Conservation (phyloP, 345 rosid species). For the Hypericum androsaemum region DNA sequence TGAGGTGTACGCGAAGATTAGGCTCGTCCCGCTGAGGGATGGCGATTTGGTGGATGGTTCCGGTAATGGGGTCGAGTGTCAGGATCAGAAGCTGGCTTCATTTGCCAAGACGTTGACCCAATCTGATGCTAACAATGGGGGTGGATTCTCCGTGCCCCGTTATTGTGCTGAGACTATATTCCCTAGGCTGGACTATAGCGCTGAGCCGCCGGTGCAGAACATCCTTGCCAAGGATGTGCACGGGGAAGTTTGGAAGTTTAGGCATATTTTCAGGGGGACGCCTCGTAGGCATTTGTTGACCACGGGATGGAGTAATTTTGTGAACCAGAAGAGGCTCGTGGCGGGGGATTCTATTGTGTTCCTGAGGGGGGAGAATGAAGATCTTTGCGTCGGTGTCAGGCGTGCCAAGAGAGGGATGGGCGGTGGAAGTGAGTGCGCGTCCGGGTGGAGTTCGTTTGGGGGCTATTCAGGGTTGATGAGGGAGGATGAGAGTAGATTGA, state of each 20-base stretch:
- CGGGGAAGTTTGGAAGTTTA: slow-evolving; percentile 22
- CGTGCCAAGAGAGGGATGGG: slow-evolving; percentile 13
- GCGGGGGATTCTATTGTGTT: slow-evolving; percentile 26
- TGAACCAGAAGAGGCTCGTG: slow-evolving; percentile 20
- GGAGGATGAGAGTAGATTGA: slow-evolving; percentile 14
- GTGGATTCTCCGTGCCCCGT: no score
- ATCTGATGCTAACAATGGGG: no score
- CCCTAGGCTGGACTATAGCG: slow-evolving; percentile 17
- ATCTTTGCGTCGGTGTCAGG: slow-evolving; percentile 19
- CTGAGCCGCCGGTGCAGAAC: slow-evolving; percentile 10
- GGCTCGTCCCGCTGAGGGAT: no score
- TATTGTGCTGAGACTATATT: slow-evolving; percentile 3
- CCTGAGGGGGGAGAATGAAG: slow-evolving; percentile 19
- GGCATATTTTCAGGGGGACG: slow-evolving; percentile 26
- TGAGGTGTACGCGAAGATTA: no score
- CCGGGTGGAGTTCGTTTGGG: slow-evolving; percentile 14
- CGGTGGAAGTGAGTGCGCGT: slow-evolving; percentile 7
- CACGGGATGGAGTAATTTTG: slow-evolving; percentile 24
- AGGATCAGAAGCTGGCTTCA: no score
- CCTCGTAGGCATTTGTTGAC: slow-evolving; percentile 26
- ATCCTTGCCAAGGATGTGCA: slow-evolving; percentile 22
- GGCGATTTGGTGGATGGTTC: no score
- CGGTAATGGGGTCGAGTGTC: no score
- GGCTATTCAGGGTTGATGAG: slow-evolving; percentile 14
- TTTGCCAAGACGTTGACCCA: no score